A percentile compares a stretch with the other conserved stretches of the same genome.
phyloP scores from a whole-genome alignment of 305 asterid genomes.

The Plantago rigida region DNA sequence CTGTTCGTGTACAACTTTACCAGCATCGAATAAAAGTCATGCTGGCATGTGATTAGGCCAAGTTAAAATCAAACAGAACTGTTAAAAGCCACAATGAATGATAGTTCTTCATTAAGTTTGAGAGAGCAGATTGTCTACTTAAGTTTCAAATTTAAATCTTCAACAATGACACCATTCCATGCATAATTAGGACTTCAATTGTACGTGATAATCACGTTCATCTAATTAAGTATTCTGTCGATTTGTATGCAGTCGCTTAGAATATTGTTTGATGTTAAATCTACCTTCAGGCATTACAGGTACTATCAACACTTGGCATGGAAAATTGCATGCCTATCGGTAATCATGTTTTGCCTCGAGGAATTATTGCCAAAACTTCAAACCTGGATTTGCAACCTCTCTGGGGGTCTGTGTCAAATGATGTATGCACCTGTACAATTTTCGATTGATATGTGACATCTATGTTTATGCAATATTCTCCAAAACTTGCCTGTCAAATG shows the following conservation, averaged over 20 bases:
- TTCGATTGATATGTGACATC: neutral
- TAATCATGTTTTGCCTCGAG: constrained; percentile 69
- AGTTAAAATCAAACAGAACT: too few relatives aligned
- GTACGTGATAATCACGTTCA: neutral
- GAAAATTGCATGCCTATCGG: constrained; percentile 50
- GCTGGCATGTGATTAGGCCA: too few relatives aligned
- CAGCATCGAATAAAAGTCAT: too few relatives aligned
- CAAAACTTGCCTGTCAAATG: neutral
- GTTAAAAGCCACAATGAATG: too few relatives aligned
- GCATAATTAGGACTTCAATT: too few relatives aligned
- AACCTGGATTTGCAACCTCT: constrained; percentile 65
- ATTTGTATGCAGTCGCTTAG: neutral
- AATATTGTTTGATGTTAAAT: constrained; percentile 14
- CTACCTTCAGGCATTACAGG: constrained; percentile 32
- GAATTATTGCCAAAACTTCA: constrained; percentile 58
- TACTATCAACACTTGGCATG: constrained; percentile 28
- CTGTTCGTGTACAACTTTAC: neutral
- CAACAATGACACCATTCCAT: too few relatives aligned
- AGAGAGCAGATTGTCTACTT: too few relatives aligned
- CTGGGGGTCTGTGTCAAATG: constrained; percentile 49
- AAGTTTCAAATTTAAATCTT: too few relatives aligned
- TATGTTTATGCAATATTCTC: too few relatives aligned
- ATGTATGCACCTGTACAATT: constrained; percentile 37
- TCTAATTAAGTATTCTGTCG: neutral
- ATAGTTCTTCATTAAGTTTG: too few relatives aligned